Evolutionary conservation across 345 rosid species (phyloP).

Genomic region (Laguncularia racemosa): DNA sequence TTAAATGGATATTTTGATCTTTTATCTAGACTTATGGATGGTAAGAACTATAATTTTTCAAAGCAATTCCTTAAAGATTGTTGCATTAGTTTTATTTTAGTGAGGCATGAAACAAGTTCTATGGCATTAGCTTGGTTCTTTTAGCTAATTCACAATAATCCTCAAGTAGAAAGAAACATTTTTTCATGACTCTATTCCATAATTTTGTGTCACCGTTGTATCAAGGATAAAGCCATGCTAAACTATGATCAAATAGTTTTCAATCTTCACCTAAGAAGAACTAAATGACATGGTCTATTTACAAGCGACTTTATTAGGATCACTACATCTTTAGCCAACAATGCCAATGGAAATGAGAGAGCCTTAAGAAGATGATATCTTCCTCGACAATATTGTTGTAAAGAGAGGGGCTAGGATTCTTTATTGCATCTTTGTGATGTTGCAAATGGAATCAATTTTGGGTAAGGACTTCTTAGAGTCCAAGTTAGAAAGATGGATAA

Average conservation of each 20-base stretch:
- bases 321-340: conserved; percentile 67
- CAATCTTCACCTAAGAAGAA: conserved; percentile 28
- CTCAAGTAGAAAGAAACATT: conserved; percentile 48
- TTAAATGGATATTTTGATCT: no score
- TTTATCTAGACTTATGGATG: conserved; percentile 24
- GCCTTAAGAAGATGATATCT: conserved; percentile 41
- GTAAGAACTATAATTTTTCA: conserved; percentile 18
- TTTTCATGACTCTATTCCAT: conserved; percentile 28
- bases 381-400: conserved; percentile 49
- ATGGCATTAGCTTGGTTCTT: conserved; percentile 73
- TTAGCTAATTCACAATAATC: conserved; percentile 50
- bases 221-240: not conserved
- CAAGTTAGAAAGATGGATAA: conserved; percentile 68
- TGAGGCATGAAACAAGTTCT: conserved; percentile 77
- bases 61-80: conserved; percentile 50
- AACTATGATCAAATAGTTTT: conserved; percentile 13
- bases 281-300: conserved; percentile 56
- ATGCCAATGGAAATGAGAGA: conserved; percentile 67
- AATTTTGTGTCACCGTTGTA: conserved; percentile 7
- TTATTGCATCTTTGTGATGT: conserved; percentile 49
- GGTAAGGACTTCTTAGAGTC: conserved; percentile 58
- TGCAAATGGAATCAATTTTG: conserved; percentile 53
- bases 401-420: conserved; percentile 44
- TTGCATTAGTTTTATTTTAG: conserved; percentile 58
- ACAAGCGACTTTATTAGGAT: conserved; percentile 65